Base-by-base conservation (phyloP, 2,329 filamentous ascomycete genomes). In the Aspergillus terreus region DNA sequence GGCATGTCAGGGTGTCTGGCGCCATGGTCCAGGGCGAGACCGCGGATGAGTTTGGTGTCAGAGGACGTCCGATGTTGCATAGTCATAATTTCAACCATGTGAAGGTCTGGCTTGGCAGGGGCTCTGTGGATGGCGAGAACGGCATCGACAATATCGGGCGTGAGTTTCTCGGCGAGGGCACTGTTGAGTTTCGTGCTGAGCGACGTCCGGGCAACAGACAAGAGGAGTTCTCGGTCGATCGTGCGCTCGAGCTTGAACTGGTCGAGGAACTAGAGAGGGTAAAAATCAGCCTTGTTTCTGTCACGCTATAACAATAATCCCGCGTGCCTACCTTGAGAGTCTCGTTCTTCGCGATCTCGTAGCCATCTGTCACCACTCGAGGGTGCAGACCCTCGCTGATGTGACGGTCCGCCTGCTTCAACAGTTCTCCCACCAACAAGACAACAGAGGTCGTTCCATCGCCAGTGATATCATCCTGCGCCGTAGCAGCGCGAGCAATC, bases 11-110 rank as follows among this genome's bases (percentile, higher is more conserved):
- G 94, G 75, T 99, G 94, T 67, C 94, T 84, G 11, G 94, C 92
- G 60, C 94, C 94, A 72, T 99, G 94, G 67, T 99, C 94, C 55
- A 99, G 78, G 9, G 90, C 94, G 52, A 99, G 80, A 54, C 94
- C 94, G 59, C 88, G 85, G 72, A 99, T 96, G 53, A 99, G 84
- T 73, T 96, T 91, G 51, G 94, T 99, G 73, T 99, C 94, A 30
- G 94, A 90, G 53, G 92, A 92, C 47, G 90, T 91, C 63, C 92
- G 88, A 78, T 99, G 94, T 78, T 99, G 94, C 92, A 99, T 97
- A 72, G 95, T 97, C 94, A 99, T 99, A 65, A 99, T 97, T 76
- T 99, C 94, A 61, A 99, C 82, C 94, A 99, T 99, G 79, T 97
- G 92, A 67, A 99, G 76, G 75, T 99, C 94, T 51, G 95, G 95